Evolutionary conservation across 2,329 filamentous ascomycete genomes (phyloP).

Genomic region (Anisogramma anomala): DNA sequence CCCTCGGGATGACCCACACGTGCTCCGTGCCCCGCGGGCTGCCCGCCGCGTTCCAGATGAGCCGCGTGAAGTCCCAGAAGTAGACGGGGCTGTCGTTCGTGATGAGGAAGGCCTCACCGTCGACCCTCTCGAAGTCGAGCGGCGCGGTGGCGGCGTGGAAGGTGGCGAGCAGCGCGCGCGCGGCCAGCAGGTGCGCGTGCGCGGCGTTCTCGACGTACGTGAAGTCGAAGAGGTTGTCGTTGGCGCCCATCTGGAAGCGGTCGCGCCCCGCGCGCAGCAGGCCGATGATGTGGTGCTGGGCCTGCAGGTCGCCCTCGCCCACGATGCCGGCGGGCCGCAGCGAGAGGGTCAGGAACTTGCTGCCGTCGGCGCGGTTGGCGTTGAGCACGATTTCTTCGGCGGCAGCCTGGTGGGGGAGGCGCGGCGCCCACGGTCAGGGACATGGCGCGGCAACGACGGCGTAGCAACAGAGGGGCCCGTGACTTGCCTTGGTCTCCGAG

Average conservation of each 20-base stretch:
- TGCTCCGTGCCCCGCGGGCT: slow-evolving; percentile 38
- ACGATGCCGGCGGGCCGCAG: slow-evolving; percentile 84
- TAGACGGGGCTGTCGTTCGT: slow-evolving; percentile 82
- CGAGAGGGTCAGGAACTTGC: slow-evolving; percentile 60
- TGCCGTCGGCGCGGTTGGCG: slow-evolving; percentile 52
- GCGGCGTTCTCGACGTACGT: slow-evolving; percentile 53
- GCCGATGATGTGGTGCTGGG: slow-evolving; percentile 61
- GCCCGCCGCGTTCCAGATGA: slow-evolving; percentile 59
- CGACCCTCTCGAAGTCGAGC: slow-evolving; percentile 61
- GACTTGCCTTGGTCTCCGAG: slow-evolving; percentile 70
- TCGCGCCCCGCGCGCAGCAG: slow-evolving; percentile 57
- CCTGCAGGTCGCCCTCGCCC: slow-evolving; percentile 74
- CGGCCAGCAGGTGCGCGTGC: slow-evolving; percentile 74
- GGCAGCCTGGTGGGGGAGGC: slow-evolving; percentile 40
- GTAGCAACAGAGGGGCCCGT: background rate
- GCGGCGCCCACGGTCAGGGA: background rate
- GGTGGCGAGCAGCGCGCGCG: slow-evolving; percentile 56
- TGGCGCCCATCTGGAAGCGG: slow-evolving; percentile 66
- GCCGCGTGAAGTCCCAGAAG: slow-evolving; percentile 79
- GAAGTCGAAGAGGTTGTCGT: slow-evolving; percentile 52
- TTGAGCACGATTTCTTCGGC: slow-evolving; percentile 72
- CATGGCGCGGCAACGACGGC: background rate
- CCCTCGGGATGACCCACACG: slow-evolving; percentile 43
- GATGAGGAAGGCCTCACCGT: slow-evolving; percentile 81
- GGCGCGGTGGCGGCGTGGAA: slow-evolving; percentile 44